Conservation (phyloP, 2,329 filamentous ascomycete genomes). For the Alternaria novae-zelandiae region DNA sequence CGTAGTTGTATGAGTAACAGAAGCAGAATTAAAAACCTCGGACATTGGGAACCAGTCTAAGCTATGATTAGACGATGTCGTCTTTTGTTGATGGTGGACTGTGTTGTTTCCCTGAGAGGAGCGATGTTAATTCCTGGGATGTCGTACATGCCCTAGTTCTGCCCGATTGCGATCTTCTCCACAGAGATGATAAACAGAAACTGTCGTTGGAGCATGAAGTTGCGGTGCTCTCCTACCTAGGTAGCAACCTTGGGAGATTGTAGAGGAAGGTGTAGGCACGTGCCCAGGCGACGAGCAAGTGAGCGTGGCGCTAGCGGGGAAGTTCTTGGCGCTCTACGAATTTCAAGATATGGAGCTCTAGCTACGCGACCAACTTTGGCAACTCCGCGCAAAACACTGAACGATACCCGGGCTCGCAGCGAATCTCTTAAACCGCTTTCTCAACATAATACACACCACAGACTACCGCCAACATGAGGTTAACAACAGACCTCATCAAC, state of each 20-base stretch:
- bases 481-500: constrained; percentile 93
- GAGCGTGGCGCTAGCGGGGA: constrained; percentile 8
- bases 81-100: background rate
- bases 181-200: background rate
- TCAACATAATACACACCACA: background rate
- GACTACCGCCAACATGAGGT: constrained; percentile 71
- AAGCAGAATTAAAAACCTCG: too few species aligned
- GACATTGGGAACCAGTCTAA: rapidly evolving
- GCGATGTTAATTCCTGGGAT: background rate
- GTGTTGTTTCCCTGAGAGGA: background rate
- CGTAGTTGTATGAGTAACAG: background rate
- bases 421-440: background rate
- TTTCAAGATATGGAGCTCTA: constrained; percentile 12
- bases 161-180: background rate
- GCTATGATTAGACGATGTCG: background rate
- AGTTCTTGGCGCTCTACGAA: constrained; percentile 11
- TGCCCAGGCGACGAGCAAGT: background rate
- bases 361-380: constrained; percentile 4
- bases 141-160: background rate
- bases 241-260: background rate
- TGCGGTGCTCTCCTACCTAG: background rate
- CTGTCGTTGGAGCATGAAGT: background rate
- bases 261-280: background rate
- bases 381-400: background rate
- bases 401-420: background rate